A percentile compares a stretch with the other conserved stretches of the same genome.
phyloP scores from a whole-genome alignment of 495 filamentous ascomycete genomes.

The Hypoxylon cercidicola region DNA sequence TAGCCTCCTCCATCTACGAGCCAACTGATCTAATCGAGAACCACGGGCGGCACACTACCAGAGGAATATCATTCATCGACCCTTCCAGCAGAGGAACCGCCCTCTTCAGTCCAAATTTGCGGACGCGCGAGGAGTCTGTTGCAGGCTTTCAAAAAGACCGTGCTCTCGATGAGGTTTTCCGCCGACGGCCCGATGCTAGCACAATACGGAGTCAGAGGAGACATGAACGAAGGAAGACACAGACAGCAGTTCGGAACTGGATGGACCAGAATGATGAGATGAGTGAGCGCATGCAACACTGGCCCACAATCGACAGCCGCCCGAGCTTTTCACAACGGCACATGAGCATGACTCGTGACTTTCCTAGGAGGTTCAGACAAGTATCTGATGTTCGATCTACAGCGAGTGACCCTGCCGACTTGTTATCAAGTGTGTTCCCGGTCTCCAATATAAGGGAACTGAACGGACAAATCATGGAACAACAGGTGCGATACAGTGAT shows the following conservation, averaged over 20 bases:
- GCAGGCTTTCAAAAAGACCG: constrained; percentile 87
- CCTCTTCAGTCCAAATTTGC: constrained; percentile 74
- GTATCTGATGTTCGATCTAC: constrained; percentile 62
- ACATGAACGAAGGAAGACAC: constrained; percentile 71
- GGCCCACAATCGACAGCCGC: constrained; percentile 59
- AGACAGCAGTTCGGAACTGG: constrained; percentile 83
- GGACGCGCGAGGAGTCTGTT: constrained; percentile 83
- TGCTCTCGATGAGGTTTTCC: constrained; percentile 92
- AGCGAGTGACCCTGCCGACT: constrained; percentile 65
- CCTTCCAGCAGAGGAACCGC: constrained; percentile 54
- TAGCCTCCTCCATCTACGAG: constrained; percentile 76
- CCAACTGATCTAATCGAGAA: constrained; percentile 76
- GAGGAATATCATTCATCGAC: constrained; percentile 65
- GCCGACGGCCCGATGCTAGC: constrained; percentile 59
- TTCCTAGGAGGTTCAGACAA: constrained; percentile 51
- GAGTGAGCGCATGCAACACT: constrained; percentile 66
- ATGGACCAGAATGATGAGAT: constrained; percentile 79
- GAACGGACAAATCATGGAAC: constrained; percentile 38
- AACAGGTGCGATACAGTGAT: constrained; percentile 53
- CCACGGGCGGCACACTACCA: constrained; percentile 47
- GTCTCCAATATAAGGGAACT: constrained; percentile 42
- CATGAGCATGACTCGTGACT: constrained; percentile 55
- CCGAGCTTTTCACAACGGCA: constrained; percentile 53
- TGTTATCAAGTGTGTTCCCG: constrained; percentile 53
- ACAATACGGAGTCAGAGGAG: constrained; percentile 60